Base-by-base conservation (phyloP, 371 early-diverging fungal genomes). In the Phascolomyces articulosus region DNA sequence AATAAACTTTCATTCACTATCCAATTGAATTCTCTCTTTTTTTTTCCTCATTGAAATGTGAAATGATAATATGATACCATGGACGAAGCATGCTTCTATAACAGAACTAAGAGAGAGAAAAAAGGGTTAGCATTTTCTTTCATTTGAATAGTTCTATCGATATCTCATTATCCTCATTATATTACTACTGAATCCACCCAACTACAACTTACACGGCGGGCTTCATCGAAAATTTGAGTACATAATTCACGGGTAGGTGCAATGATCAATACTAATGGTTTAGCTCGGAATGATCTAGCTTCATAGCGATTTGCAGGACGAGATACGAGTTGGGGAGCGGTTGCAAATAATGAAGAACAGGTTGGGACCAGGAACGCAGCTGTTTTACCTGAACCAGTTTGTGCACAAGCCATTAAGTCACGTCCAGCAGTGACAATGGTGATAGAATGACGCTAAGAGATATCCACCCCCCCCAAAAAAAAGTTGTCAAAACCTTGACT, bases 351-450 rank as follows among this genome's bases (percentile, higher is more conserved):
- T 15, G 67, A 60, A n/a, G 78, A 77, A 16, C 72, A 69, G 21
- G 80, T 79, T 1, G 92, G 92, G 1, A 91, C 69, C 21, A 91
- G 63, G 72, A 87, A 93, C 2, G 90, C 87, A 31, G 90, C 86
- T 8, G 93, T 92, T 68, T 93, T 79, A 63, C 80, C 80, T 26
- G 97, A 95, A 55, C 94, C 93, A 13, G 94, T 95, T 29, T 93
- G 93, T 4, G 93, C 94, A 64, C 90, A 90, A 0, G 89, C 91
- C 82, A 94, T 86, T 38, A 94, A 55, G 66, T 92, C 91, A 18
- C 86, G 77, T n/a, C 87, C 87, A 4, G 76, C 74, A 21, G 82
- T 68, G 21, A 92, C 72, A 40, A 90, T 79, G 4, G 92, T 87
- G 28, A 93, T 85, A 20, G 90, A 83, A 60, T 90, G 80, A 56